phyloP scores from a whole-genome alignment of 495 filamentous ascomycete genomes.

The Xylaria flabelliformis region DNA sequence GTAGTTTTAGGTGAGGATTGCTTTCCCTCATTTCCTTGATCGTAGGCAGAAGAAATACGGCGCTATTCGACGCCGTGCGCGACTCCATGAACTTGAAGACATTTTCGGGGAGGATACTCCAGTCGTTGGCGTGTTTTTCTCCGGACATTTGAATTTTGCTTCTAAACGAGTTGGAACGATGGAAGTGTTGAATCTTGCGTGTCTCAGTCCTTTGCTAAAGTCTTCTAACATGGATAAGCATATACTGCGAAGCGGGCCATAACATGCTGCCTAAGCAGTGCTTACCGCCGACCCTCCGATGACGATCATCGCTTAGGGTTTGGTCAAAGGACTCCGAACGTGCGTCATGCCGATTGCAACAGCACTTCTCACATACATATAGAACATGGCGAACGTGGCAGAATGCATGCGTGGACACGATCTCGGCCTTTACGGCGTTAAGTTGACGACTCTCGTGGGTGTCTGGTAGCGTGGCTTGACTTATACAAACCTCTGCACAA shows the following conservation, averaged over 20 bases:
- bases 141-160: not conserved
- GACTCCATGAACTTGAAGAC: conserved; percentile 31
- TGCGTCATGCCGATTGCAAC: not conserved
- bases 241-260: not conserved
- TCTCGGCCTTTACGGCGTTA: not conserved
- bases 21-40: conserved; percentile 35
- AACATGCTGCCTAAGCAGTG: not conserved
- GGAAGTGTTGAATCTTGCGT: not conserved
- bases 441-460: not conserved
- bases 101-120: conserved; percentile 14
- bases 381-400: not conserved
- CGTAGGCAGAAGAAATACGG: conserved; percentile 44
- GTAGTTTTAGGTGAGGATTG: conserved; percentile 41
- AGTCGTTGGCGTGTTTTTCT: conserved; percentile 4
- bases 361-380: not conserved
- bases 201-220: not conserved
- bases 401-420: not conserved
- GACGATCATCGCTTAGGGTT: not conserved
- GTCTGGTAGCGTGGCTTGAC: not conserved
- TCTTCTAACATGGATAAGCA: not conserved
- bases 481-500: not conserved
- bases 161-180: not conserved
- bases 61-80: conserved; percentile 47
- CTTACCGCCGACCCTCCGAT: not conserved
- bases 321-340: not conserved